Conservation (phyloP, 192 early-diverging fungal species). For the Chytriomyces hyalinus region DNA sequence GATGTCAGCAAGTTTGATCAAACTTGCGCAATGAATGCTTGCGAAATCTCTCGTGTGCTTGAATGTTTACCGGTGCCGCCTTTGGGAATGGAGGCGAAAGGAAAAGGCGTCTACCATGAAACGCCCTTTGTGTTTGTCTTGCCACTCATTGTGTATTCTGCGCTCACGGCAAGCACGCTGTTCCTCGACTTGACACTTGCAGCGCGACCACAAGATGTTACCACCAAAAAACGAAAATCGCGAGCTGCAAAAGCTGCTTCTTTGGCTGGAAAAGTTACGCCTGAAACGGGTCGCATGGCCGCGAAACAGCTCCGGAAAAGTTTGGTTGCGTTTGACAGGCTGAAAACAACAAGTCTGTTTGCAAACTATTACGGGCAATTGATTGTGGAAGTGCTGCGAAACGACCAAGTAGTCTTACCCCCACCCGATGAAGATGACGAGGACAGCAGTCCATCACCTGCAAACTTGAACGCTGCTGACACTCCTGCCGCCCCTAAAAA, state of each 20-base stretch:
- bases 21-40: slow-evolving; percentile 35
- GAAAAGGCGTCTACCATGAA: background rate
- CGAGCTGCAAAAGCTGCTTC: background rate
- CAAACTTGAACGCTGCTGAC: background rate
- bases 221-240: slow-evolving; percentile 29
- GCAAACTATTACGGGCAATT: slow-evolving; percentile 52
- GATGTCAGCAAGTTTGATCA: slow-evolving; percentile 42
- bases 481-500: background rate
- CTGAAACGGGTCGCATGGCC: slow-evolving; percentile 14
- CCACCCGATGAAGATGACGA: background rate
- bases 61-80: slow-evolving; percentile 35
- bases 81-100: background rate
- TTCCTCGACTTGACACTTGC: slow-evolving; percentile 51
- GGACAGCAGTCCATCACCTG: background rate
- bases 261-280: slow-evolving; percentile 14
- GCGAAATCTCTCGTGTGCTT: slow-evolving; percentile 40
- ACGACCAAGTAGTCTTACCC: slow-evolving; percentile 30
- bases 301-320: slow-evolving; percentile 40
- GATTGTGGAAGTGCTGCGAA: slow-evolving; percentile 48
- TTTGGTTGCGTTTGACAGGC: slow-evolving; percentile 47
- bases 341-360: slow-evolving; percentile 48
- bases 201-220: slow-evolving; percentile 21
- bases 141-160: slow-evolving; percentile 54
- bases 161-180: slow-evolving; percentile 46
- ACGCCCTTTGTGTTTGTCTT: slow-evolving; percentile 47